Evolutionary conservation across 2,329 filamentous ascomycete species (phyloP).

Genomic region (Zymoseptoria crescenta): DNA sequence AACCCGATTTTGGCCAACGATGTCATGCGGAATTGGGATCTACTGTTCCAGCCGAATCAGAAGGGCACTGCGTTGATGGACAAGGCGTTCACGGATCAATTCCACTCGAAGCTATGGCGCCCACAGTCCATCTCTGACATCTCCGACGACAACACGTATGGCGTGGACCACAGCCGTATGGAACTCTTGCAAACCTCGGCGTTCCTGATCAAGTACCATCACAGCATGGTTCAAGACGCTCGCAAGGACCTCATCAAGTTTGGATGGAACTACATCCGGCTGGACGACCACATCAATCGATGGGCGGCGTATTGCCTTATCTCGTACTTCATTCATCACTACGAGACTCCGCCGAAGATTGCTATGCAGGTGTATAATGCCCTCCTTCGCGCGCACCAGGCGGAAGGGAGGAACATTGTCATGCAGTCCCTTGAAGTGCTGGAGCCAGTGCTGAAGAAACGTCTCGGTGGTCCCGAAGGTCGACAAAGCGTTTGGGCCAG

Average conservation of each 20-base stretch:
- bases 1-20: constrained; percentile 97
- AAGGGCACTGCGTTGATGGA: constrained; percentile 71
- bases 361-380: constrained; percentile 92
- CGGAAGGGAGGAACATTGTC: constrained; percentile 83
- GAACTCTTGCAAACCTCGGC: constrained; percentile 92
- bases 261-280: constrained; percentile 93
- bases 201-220: constrained; percentile 90
- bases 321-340: constrained; percentile 94
- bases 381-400: constrained; percentile 84
- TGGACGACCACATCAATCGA: constrained; percentile 99
- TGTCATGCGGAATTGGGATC: constrained; percentile 72
- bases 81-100: constrained; percentile 75
- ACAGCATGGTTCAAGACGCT: constrained; percentile 76
- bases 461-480: constrained; percentile 64
- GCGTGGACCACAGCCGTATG: constrained; percentile 92
- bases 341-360: constrained; percentile 93
- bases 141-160: constrained; percentile 74
- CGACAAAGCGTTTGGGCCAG: constrained; percentile 79
- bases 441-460: constrained; percentile 84
- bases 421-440: constrained; percentile 91
- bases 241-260: constrained; percentile 99
- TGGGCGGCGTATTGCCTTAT: constrained; percentile 96
- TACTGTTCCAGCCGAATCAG: constrained; percentile 43
- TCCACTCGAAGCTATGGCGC: constrained; percentile 91
- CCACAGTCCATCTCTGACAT: constrained; percentile 65